Evolutionary conservation across 495 filamentous ascomycete species (phyloP).

Genomic region (Neurospora sp.): DNA sequence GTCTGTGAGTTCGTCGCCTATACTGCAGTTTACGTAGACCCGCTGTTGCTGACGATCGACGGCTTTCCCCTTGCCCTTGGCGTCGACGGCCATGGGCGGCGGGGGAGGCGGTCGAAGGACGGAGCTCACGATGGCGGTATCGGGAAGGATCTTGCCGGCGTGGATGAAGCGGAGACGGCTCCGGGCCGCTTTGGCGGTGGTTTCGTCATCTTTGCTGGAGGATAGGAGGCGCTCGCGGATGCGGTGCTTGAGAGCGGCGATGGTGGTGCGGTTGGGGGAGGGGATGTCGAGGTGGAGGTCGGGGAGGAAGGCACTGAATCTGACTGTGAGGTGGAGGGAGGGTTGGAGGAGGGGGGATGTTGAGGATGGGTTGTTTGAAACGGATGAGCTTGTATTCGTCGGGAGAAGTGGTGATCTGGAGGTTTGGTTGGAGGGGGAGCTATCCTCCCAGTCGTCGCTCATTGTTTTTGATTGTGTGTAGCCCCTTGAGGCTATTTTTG

Average conservation of each 20-base stretch:
- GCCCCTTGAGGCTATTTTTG: background rate
- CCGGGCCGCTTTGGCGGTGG: constrained; percentile 36
- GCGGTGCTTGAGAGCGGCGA: constrained; percentile 65
- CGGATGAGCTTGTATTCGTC: constrained; percentile 3
- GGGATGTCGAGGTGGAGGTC: constrained; percentile 73
- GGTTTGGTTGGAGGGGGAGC: background rate
- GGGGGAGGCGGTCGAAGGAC: constrained; percentile 54
- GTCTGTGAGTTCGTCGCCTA: constrained; percentile 61
- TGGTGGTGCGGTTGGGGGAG: constrained; percentile 54
- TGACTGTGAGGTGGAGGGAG: constrained; percentile 65
- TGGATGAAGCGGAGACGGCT: constrained; percentile 80
- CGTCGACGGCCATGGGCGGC: constrained; percentile 31
- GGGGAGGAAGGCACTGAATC: constrained; percentile 75
- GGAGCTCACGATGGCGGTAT: constrained; percentile 50
- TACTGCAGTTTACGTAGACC: constrained; percentile 84
- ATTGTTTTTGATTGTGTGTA: background rate
- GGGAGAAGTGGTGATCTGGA: background rate
- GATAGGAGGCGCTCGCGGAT: constrained; percentile 60
- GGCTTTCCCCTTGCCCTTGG: constrained; percentile 21
- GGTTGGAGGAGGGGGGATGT: constrained; percentile 39
- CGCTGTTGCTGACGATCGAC: constrained; percentile 16
- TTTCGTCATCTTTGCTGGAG: constrained; percentile 1
- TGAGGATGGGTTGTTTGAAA: constrained; percentile 7
- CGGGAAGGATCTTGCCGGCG: constrained; percentile 71
- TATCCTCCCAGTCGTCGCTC: constrained; percentile 3